Conservation (phyloP, 441 rosid genomes). For the Erysimum cheiri region DNA sequence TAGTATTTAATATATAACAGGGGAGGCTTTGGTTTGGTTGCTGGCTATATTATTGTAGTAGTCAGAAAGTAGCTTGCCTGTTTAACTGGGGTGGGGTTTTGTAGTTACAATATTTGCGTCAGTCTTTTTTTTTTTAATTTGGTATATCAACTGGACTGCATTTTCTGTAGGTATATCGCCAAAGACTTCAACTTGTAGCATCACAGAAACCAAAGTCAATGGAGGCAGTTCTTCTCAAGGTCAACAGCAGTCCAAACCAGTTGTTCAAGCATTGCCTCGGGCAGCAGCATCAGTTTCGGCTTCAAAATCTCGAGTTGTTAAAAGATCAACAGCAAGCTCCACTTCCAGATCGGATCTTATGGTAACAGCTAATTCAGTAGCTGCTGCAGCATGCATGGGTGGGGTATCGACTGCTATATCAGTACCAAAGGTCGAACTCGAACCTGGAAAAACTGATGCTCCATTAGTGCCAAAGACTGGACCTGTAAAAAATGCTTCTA, state of each 20-base stretch:
- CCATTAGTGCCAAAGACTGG: constrained; percentile 20
- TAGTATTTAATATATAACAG: background rate
- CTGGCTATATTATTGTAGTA: constrained; percentile 15
- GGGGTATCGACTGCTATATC: constrained; percentile 59
- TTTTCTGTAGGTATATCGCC: constrained; percentile 42
- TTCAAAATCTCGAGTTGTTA: constrained; percentile 53
- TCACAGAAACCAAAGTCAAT: constrained; percentile 45
- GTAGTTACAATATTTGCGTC: constrained; percentile 3
- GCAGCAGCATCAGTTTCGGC: constrained; percentile 42
- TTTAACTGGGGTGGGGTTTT: constrained; percentile 24
- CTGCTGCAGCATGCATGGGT: constrained; percentile 81
- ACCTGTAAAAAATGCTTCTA: constrained; percentile 53
- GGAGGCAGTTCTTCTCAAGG: constrained; percentile 45
- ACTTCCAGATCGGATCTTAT: constrained; percentile 54
- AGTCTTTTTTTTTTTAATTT: background rate
- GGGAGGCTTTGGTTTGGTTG: constrained; percentile 8
- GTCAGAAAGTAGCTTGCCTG: constrained; percentile 4
- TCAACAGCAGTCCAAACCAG: constrained; percentile 54
- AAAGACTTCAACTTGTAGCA: constrained; percentile 40
- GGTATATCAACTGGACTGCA: constrained; percentile 10
- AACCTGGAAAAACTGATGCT: constrained; percentile 64
- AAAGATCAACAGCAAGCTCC: constrained; percentile 50
- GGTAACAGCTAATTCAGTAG: constrained; percentile 77
- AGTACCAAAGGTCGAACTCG: constrained; percentile 61
- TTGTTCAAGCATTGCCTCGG: constrained; percentile 48